Evolutionary conservation across 108 stramenopile species (phyloP).

Genomic region (Epipyxis sp.): DNA sequence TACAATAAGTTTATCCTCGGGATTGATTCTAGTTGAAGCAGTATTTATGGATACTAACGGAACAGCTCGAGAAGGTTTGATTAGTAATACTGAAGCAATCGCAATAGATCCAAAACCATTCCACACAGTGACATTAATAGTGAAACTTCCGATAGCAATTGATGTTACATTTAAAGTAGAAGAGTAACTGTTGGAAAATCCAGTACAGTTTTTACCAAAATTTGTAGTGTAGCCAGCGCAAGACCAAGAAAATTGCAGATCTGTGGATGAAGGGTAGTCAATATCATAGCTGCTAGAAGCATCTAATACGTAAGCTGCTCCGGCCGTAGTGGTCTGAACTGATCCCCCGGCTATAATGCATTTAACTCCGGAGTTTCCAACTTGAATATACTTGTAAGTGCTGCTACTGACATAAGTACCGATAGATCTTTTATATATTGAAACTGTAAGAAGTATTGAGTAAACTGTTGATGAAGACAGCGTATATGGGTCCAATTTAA

Average conservation of each 20-base stretch:
- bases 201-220: background rate
- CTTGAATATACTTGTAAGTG: too few relatives aligned
- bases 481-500: background rate
- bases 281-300: background rate
- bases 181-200: background rate
- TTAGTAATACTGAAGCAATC: background rate
- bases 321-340: background rate
- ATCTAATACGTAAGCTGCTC: background rate
- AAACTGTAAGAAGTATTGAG: background rate
- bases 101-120: background rate
- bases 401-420: background rate
- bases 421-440: background rate
- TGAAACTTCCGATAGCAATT: background rate
- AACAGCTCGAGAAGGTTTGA: slow-evolving; percentile 1
- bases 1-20: slow-evolving; percentile 9
- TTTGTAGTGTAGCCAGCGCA: slow-evolving; percentile 1
- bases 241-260: background rate
- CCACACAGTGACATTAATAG: background rate
- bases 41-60: slow-evolving; percentile 17
- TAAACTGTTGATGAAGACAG: background rate
- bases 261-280: background rate
- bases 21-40: slow-evolving; percentile 11
- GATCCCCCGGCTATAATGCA: background rate
- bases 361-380: background rate
- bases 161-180: background rate